These are phyloP conservation scores for Leccinum boreale DNA, from an alignment of 768 basidiomycete species.

Conservation along the genomic window DNA sequence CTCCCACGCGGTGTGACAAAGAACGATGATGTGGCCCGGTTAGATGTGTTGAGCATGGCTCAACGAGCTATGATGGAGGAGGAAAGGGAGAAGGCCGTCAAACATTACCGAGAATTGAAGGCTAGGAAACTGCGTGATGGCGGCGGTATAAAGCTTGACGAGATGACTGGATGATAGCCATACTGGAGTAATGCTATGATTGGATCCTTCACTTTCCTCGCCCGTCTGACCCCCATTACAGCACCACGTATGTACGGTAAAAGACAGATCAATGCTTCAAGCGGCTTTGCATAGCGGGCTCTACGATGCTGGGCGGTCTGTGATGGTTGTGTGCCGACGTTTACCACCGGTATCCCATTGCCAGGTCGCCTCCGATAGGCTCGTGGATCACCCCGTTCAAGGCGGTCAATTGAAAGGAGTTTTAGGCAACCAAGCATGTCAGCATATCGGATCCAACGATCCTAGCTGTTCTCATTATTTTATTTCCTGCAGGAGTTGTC, in stretches of 20 bases:
- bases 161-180: slow-evolving; percentile 4
- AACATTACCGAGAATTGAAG: slow-evolving; percentile 67
- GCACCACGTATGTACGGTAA: slow-evolving; percentile 4
- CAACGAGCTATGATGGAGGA: slow-evolving; percentile 75
- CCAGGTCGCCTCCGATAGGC: neutral
- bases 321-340: slow-evolving; percentile 1
- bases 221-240: neutral
- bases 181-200: slow-evolving; percentile 9
- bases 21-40: slow-evolving; percentile 26
- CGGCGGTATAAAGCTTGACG: slow-evolving; percentile 9
- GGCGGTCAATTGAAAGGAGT: neutral
- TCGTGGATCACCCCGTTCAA: neutral
- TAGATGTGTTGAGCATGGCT: slow-evolving; percentile 63
- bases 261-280: neutral
- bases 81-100: slow-evolving; percentile 68
- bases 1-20: slow-evolving; percentile 46
- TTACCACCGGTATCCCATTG: neutral
- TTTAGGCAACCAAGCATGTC: neutral
- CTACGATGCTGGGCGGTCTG: slow-evolving; percentile 5
- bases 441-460: neutral
- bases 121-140: slow-evolving; percentile 36
- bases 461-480: neutral
- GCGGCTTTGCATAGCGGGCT: neutral
- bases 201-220: slow-evolving; percentile 1
- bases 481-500: neutral